Base-by-base conservation (phyloP, 192 early-diverging fungal genomes). In the Paraglomus brasilianum region DNA sequence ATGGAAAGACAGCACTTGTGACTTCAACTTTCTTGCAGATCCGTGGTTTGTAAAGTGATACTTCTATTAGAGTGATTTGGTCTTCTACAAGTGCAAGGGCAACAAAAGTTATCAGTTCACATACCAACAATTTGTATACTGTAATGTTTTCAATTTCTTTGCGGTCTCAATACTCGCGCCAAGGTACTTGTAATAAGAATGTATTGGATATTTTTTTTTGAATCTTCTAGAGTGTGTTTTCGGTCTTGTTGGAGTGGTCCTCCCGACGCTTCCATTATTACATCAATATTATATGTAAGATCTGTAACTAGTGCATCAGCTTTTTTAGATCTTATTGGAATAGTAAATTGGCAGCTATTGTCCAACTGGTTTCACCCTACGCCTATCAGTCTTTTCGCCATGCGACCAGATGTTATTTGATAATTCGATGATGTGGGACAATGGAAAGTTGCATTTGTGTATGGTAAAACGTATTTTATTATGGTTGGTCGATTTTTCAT, bases 21-120 rank as follows among this genome's bases (percentile, higher is more conserved):
- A 69, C 66, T 14, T 69, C 66, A 56, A 69, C 19, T 44, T 56
- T 41, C 24, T 69, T 57, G 22, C 66, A 69, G n/a, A 69, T 67
- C 47, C 7, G 49, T 21, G 17, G 65, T 21, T 55, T 68, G 41
- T 55, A 68, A 56, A 57, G 66, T 19, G 66, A 69, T 45, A 56
- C 43, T 69, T 69, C 66, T 24, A 69, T 45, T 30, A 69, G 22
- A 40, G 21, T 69, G 39, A 69, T 53, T 46, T 53, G 42, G 22
- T 56, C 66, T 69, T 69, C 42, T 69, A 69, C 50, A 69, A 69
- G 22, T 13, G 17, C 36, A 59, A 59, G n/a, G n/a, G n/a, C n/a
- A n/a, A n/a, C n/a, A n/a, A n/a, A n/a, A n/a, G n/a, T n/a, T n/a
- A n/a, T n/a, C n/a, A 52, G 43, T 66, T 66, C 53, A n/a, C 38